phyloP scores from a whole-genome alignment of 2,329 filamentous ascomycete genomes.

The Aspergillus floridensis region DNA sequence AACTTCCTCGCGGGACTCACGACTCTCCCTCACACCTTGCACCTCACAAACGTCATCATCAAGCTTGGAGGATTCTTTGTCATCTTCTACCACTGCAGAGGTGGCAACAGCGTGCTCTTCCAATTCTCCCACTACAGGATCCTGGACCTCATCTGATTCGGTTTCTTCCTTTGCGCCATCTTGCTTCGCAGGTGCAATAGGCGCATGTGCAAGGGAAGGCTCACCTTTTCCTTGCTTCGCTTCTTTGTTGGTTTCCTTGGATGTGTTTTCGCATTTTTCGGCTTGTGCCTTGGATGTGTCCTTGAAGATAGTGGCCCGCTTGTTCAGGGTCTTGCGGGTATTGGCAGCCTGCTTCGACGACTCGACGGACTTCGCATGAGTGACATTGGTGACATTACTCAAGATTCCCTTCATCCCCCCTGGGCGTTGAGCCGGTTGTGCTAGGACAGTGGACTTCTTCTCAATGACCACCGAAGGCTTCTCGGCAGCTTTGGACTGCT shows the following conservation, averaged over 20 bases:
- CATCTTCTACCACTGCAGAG: slow-evolving; percentile 29
- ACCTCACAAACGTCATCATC: slow-evolving; percentile 29
- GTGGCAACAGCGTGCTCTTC: slow-evolving; percentile 22
- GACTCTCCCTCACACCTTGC: slow-evolving; percentile 16
- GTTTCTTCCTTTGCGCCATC: slow-evolving; percentile 12
- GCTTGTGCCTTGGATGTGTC: slow-evolving; percentile 44
- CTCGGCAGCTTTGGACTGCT: slow-evolving; percentile 32
- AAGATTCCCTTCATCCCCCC: slow-evolving; percentile 42
- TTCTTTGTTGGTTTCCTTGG: slow-evolving; percentile 28
- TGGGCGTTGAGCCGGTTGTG: slow-evolving; percentile 63
- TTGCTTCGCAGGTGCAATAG: slow-evolving; percentile 15
- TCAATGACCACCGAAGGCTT: slow-evolving; percentile 33
- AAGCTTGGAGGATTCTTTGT: slow-evolving; percentile 24
- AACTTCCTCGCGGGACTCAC: slow-evolving; percentile 6
- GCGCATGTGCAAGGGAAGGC: slow-evolving; percentile 5
- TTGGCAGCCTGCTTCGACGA: slow-evolving; percentile 37
- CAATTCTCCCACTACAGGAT: slow-evolving; percentile 12
- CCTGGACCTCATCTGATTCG: slow-evolving; percentile 10
- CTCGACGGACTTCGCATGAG: slow-evolving; percentile 32
- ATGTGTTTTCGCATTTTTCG: slow-evolving; percentile 28
- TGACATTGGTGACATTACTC: slow-evolving; percentile 32
- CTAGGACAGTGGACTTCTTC: slow-evolving; percentile 48
- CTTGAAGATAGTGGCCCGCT: slow-evolving; percentile 57
- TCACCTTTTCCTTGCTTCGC: slow-evolving; percentile 24
- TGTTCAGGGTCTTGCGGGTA: slow-evolving; percentile 49